phyloP scores from a whole-genome alignment of 2,329 filamentous ascomycete species.

The Hyphodiscus sp. region DNA sequence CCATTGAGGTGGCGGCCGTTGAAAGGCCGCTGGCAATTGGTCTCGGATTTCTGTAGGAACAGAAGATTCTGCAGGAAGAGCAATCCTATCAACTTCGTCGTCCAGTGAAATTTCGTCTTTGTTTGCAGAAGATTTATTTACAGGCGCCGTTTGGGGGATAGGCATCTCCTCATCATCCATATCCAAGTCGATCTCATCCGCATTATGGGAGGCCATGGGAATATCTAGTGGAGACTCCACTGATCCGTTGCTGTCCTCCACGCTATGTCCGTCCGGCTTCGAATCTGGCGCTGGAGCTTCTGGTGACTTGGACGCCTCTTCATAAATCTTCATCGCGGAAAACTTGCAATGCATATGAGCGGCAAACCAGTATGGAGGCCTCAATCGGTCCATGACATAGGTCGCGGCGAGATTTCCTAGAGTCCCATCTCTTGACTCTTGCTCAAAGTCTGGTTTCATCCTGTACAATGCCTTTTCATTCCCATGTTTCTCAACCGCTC shows the following conservation, averaged over 20 bases:
- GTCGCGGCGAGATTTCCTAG: slow-evolving; percentile 76
- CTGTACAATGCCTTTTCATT: slow-evolving; percentile 62
- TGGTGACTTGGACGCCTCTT: slow-evolving; percentile 22
- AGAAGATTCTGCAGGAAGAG: slow-evolving; percentile 16
- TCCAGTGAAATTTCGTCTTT: slow-evolving; percentile 58
- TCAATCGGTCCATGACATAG: slow-evolving; percentile 72
- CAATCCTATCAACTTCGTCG: slow-evolving; percentile 14
- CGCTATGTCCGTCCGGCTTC: not conserved
- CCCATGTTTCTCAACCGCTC: slow-evolving; percentile 72
- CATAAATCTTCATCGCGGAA: slow-evolving; percentile 58
- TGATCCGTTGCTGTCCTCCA: not conserved
- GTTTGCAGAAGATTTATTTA: slow-evolving; percentile 6
- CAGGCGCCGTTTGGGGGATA: not conserved
- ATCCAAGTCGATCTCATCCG: slow-evolving; percentile 66
- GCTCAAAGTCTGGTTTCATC: slow-evolving; percentile 66
- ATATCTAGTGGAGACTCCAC: not conserved
- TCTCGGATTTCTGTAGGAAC: slow-evolving; percentile 61
- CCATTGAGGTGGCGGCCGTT: slow-evolving; percentile 35
- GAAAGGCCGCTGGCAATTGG: slow-evolving; percentile 72
- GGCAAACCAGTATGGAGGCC: slow-evolving; percentile 85
- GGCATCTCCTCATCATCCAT: slow-evolving; percentile 46
- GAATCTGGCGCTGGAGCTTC: slow-evolving; percentile 2
- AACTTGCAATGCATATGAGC: slow-evolving; percentile 92
- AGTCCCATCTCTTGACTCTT: slow-evolving; percentile 67
- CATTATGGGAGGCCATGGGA: slow-evolving; percentile 40